Percentiles rank a stretch among this genome's conserved stretches.
Conservation (phyloP, 257 asterid species). For the Rhazya stricta region DNA sequence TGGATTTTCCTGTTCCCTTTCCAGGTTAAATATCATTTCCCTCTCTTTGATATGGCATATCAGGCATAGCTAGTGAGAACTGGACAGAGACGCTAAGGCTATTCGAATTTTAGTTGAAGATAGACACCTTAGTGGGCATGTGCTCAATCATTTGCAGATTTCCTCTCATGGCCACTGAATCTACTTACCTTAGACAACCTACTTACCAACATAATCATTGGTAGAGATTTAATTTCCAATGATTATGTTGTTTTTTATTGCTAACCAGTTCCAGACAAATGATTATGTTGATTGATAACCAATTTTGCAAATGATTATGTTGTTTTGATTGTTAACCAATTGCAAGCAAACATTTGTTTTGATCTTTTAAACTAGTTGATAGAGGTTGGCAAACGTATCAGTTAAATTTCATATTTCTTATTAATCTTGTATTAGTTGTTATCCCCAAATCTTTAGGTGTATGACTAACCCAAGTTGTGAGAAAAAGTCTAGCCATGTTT, state of each 20-base stretch:
- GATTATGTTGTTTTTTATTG: no score
- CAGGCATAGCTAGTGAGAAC: conserved; percentile 97
- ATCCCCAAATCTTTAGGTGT: not conserved
- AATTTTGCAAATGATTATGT: not conserved
- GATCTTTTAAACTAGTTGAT: not conserved
- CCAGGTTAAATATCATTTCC: conserved; percentile 86
- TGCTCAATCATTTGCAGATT: conserved; percentile 91
- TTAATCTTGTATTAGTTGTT: not conserved
- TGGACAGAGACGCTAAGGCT: conserved; percentile 90
- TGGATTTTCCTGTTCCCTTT: not conserved
- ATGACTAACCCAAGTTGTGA: not conserved
- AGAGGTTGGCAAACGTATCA: not conserved
- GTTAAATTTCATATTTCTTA: not conserved
- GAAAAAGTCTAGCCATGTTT: not conserved
- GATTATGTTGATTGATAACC: no score
- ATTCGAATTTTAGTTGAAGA: conserved; percentile 90
- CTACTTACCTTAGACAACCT: no score
- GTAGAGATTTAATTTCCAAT: no score
- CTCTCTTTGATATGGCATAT: conserved; percentile 97
- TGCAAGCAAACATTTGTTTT: not conserved
- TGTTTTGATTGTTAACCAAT: not conserved
- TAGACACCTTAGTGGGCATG: conserved; percentile 87
- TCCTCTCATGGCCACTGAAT: no score
- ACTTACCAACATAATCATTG: no score
- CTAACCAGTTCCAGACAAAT: no score